Evolutionary conservation across 1,284 basidiomycete species (phyloP).

Genomic region (Rhodotorula sp.): DNA sequence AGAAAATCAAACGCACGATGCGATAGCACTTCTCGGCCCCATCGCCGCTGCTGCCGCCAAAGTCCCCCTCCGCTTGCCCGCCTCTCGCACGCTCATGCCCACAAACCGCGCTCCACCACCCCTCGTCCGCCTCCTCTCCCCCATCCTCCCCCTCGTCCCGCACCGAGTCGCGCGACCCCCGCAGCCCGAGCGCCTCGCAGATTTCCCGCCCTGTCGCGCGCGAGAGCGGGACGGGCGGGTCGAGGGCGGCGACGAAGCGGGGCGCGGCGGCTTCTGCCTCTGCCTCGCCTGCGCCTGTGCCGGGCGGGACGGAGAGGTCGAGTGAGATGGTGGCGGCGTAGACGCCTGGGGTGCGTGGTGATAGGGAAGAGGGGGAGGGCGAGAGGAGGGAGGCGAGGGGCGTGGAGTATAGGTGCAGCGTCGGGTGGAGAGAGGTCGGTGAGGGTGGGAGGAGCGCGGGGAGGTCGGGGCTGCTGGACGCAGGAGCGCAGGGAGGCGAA

Average conservation of each 20-base stretch:
- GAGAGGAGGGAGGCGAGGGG: slow-evolving; percentile 5
- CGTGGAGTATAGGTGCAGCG: neutral
- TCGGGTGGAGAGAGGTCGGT: slow-evolving; percentile 2
- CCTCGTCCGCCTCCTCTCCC: neutral
- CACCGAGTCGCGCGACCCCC: neutral
- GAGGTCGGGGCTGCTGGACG: neutral
- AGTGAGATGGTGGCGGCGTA: neutral
- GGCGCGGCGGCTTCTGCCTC: too few relatives aligned
- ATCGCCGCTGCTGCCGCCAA: neutral
- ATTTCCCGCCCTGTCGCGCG: neutral
- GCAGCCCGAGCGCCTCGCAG: neutral
- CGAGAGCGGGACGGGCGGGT: neutral
- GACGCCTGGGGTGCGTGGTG: too few relatives aligned
- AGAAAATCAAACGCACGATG: too few relatives aligned
- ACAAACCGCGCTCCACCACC: neutral
- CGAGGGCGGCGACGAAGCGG: neutral
- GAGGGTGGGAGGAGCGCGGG: neutral
- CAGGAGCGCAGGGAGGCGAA: neutral
- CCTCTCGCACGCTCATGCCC: neutral
- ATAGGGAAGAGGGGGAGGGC: neutral
- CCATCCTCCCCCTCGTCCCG: neutral
- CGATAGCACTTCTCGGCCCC: neutral
- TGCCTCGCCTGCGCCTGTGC: too few relatives aligned
- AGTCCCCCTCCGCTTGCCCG: neutral
- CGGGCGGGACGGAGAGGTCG: neutral